Conservation (phyloP, 306 rosid genomes). For the Rosa multiflora region DNA sequence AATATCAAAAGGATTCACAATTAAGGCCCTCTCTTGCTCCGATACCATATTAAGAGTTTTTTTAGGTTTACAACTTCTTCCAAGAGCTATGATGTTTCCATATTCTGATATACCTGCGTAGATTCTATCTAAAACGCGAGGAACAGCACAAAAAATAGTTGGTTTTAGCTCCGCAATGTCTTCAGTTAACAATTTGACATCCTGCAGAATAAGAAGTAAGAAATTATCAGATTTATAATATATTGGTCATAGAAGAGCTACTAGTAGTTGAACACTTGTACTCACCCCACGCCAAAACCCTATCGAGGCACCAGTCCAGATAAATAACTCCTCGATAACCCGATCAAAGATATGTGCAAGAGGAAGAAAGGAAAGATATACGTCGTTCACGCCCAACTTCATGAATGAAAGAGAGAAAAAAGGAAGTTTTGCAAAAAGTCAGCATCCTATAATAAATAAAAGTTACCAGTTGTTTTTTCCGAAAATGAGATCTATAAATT, state of each 20-base stretch:
- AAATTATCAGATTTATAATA: conserved; percentile 20
- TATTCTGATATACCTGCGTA: conserved; percentile 49
- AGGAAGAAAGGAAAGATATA: conserved; percentile 91
- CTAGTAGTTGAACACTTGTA: conserved; percentile 35
- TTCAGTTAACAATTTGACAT: conserved; percentile 81
- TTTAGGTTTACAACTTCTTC: background rate
- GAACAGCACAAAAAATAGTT: conserved; percentile 91
- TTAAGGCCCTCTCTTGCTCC: background rate
- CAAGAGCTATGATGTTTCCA: background rate
- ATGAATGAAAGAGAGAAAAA: conserved; percentile 16
- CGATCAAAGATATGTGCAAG: conserved; percentile 95
- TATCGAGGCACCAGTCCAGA: conserved; percentile 83
- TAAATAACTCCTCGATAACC: conserved; percentile 89
- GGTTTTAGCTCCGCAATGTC: conserved; percentile 93
- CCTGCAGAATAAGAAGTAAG: conserved; percentile 51
- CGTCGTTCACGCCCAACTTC: conserved; percentile 67
- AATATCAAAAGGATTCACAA: background rate
- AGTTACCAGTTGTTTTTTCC: background rate
- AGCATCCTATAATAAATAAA: conserved; percentile 7
- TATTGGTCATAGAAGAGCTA: conserved; percentile 5
- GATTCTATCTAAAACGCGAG: conserved; percentile 92
- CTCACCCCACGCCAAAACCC: conserved; percentile 99
- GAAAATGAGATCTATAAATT: background rate
- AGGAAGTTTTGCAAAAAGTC: conserved; percentile 23
- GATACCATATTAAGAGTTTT: background rate